A percentile compares a stretch with the other conserved stretches of the same genome.
Conservation (phyloP, 495 filamentous ascomycete genomes). For the Bacidia gigantensis region DNA sequence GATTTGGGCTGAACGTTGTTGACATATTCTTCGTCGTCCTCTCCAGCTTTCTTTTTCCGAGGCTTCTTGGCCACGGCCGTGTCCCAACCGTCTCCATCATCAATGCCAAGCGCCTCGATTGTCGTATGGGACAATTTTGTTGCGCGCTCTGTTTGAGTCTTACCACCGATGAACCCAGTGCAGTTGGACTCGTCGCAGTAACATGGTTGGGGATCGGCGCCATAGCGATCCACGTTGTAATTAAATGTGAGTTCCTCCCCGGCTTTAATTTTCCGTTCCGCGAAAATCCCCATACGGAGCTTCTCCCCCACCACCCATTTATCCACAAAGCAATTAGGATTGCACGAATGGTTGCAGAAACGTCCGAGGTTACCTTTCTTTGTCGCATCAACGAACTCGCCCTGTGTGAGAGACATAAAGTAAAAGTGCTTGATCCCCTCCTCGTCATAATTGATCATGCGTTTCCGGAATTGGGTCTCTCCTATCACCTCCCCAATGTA, state of each 20-base stretch:
- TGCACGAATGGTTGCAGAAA: conserved; percentile 99
- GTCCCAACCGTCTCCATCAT: conserved; percentile 86
- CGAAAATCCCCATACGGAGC: conserved; percentile 97
- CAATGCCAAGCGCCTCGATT: conserved; percentile 91
- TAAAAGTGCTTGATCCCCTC: conserved; percentile 99
- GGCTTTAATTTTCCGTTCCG: conserved; percentile 66
- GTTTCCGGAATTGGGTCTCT: conserved; percentile 70
- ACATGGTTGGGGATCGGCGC: conserved; percentile 89
- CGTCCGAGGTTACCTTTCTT: conserved; percentile 91
- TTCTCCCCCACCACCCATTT: conserved; percentile 99
- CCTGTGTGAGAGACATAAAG: conserved; percentile 97
- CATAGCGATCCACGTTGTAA: conserved; percentile 98
- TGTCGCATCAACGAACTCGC: conserved; percentile 94
- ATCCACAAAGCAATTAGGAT: conserved; percentile 97
- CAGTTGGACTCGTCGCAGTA: conserved; percentile 95
- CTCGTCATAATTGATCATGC: conserved; percentile 82
- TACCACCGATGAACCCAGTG: conserved; percentile 90
- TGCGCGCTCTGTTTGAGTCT: conserved; percentile 90
- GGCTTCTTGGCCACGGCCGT: conserved; percentile 75
- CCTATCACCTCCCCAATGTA: conserved; percentile 98
- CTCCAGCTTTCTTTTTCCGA: conserved; percentile 84
- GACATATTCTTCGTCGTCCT: conserved; percentile 94
- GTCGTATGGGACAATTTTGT: conserved; percentile 83
- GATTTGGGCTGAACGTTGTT: conserved; percentile 74
- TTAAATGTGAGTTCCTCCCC: conserved; percentile 99